Evolutionary conservation across 495 filamentous ascomycete genomes (phyloP).

Genomic region (Gamarada debralockiae): DNA sequence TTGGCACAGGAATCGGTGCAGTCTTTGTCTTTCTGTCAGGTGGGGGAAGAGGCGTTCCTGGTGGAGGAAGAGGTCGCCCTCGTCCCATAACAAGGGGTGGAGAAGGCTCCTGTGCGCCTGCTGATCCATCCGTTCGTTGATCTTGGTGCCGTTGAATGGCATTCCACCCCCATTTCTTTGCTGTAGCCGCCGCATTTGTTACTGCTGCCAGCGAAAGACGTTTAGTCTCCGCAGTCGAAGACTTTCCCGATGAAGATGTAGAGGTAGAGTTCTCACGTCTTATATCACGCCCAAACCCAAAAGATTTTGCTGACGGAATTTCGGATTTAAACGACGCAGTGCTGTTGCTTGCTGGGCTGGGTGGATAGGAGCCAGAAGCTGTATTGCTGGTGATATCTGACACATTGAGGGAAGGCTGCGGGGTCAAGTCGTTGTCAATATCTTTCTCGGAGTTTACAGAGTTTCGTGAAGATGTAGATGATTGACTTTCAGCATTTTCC

Average conservation of each 20-base stretch:
- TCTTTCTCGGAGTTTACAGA: constrained; percentile 9
- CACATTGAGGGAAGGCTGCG: constrained; percentile 16
- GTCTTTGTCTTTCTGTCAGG: constrained; percentile 52
- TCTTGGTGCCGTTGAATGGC: constrained; percentile 57
- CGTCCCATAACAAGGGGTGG: constrained; percentile 62
- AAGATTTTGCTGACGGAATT: constrained; percentile 10
- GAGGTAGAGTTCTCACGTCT: constrained; percentile 16
- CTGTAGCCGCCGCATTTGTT: constrained; percentile 68
- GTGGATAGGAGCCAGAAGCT: constrained; percentile 18
- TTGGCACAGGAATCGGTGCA: constrained; percentile 54
- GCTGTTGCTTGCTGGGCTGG: constrained; percentile 30
- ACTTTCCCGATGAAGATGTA: constrained; percentile 16
- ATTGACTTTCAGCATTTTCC: constrained; percentile 28
- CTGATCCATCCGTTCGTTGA: constrained; percentile 30
- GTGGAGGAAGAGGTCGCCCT: constrained; percentile 71
- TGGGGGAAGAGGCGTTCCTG: constrained; percentile 59
- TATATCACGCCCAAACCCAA: constrained; percentile 10
- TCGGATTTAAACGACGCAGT: constrained; percentile 26
- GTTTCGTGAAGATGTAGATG: constrained; percentile 35
- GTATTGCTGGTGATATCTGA: constrained; percentile 9
- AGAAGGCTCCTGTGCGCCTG: constrained; percentile 45
- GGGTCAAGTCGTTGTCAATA: constrained; percentile 12
- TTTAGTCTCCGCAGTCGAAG: constrained; percentile 29
- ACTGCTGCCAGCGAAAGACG: constrained; percentile 53
- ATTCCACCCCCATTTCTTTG: constrained; percentile 81